Base-by-base conservation (phyloP, 768 basidiomycete genomes). In the Mycena leptocephala region DNA sequence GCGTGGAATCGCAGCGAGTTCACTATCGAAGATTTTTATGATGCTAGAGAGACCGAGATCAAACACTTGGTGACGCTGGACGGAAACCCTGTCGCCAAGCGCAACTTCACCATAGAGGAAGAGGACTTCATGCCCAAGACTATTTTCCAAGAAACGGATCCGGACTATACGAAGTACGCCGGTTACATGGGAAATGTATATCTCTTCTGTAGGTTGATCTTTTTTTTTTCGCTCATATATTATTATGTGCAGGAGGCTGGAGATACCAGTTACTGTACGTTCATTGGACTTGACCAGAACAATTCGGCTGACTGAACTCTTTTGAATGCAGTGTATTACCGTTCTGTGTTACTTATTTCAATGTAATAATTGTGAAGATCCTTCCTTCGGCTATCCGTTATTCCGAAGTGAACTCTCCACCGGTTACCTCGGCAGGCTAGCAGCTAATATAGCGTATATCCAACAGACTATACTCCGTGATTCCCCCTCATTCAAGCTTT, bases 161-260 rank as follows among this genome's bases (percentile, higher is more conserved):
- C 87, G 6, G 85, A 88, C 70, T 79, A 85, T 4, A 77, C 79
- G 22, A 82, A 88, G 3, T 88, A 87, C 58, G 86, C 87, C 64
- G 86, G 86, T 28, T 88, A 88, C 75, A 82, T 82, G 79, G 87
- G 85, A 16, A 87, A 88, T 78, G 89, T 88, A 48, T 59, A 84
- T 79, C 43, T 24, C 46, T 37, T 68, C 46, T 37, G 35, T 6
- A 37, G 11, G 39, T n/a, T 3, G 14, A 26, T 69, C 6, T 22
- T 0, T n/a, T 37, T n/a, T n/a, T 3, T 32, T 58, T 55, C 35
- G 6, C 35, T 46, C 5, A 20, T 66, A n/a, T 13, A 64, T 35
- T 58, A 7, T 70, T 64, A 10, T 76, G 33, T 33, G 59, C 26
- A 64, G 71, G 71, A 72, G 28, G 28, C 62, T n/a, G 71, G 71